phyloP scores from a whole-genome alignment of 495 filamentous ascomycete species.

The Penicillium alfredii region DNA sequence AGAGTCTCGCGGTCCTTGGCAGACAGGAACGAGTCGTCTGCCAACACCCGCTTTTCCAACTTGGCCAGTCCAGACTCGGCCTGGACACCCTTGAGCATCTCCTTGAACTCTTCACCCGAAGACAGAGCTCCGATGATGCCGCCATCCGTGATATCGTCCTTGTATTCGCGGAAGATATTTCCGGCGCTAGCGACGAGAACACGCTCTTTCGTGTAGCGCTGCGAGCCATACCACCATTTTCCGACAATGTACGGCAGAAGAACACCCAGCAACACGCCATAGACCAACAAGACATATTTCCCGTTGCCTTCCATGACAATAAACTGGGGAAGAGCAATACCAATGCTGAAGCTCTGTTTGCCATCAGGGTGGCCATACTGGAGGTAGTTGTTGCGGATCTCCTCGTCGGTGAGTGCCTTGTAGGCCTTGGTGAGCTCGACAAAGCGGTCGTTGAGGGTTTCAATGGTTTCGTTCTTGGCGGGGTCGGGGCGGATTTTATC shows the following conservation, averaged over 20 bases:
- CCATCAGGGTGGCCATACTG: constrained; percentile 96
- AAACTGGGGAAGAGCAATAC: constrained; percentile 90
- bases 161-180: constrained; percentile 86
- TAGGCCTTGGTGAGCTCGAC: constrained; percentile 95
- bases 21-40: constrained; percentile 47
- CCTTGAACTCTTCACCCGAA: constrained; percentile 73
- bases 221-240: constrained; percentile 97
- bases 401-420: constrained; percentile 94
- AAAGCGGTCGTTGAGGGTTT: constrained; percentile 78
- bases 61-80: constrained; percentile 70
- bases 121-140: constrained; percentile 76
- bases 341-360: constrained; percentile 96
- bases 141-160: constrained; percentile 71
- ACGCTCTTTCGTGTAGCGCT: constrained; percentile 83
- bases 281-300: constrained; percentile 90
- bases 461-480: constrained; percentile 80
- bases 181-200: constrained; percentile 88
- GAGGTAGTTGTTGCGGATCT: constrained; percentile 91
- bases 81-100: constrained; percentile 64
- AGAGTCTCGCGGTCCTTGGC: constrained; percentile 53
- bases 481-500: constrained; percentile 83
- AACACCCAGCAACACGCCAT: constrained; percentile 79
- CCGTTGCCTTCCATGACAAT: constrained; percentile 90
- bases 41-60: constrained; percentile 70
- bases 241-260: constrained; percentile 90